These are phyloP conservation scores for Ceratobasidium theobromae DNA, from an alignment of 1,284 basidiomycete species.

Conservation along the genomic window DNA sequence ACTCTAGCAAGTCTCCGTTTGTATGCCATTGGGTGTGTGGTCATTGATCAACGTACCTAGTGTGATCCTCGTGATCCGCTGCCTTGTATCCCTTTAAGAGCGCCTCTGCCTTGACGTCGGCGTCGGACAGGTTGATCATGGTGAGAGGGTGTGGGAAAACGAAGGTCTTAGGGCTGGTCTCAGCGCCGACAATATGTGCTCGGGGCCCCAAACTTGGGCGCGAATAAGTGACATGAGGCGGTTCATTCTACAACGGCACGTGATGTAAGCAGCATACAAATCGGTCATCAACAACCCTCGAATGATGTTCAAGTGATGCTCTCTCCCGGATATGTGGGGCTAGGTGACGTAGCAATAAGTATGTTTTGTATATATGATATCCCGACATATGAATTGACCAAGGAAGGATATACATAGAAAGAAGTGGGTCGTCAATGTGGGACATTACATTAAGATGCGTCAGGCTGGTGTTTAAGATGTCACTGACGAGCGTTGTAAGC, in stretches of 20 bases:
- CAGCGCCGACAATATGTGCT: neutral
- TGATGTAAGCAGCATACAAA: neutral
- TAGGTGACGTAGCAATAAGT: neutral
- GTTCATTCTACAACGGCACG: neutral
- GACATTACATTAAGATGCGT: neutral
- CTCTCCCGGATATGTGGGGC: neutral
- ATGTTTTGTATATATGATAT: neutral
- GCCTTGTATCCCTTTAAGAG: slow-evolving; percentile 5
- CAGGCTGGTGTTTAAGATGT: slow-evolving; percentile 14
- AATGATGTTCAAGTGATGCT: neutral
- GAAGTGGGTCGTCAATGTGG: slow-evolving; percentile 6
- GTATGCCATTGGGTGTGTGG: neutral
- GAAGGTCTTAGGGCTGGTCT: neutral
- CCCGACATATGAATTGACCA: slow-evolving; percentile 19
- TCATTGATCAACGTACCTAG: neutral
- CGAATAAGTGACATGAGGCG: slow-evolving; percentile 11
- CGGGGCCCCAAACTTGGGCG: slow-evolving; percentile 5
- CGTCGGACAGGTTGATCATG: slow-evolving; percentile 6
- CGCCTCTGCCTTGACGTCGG: neutral
- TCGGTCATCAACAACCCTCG: neutral
- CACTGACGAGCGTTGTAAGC: neutral
- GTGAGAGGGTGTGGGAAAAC: slow-evolving; percentile 8
- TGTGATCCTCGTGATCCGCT: slow-evolving; percentile 14
- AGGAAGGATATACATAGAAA: slow-evolving; percentile 1
- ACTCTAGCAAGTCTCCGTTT: slow-evolving; percentile 6